Base-by-base conservation (phyloP, 768 basidiomycete genomes). In the Neoboletus magnificus region DNA sequence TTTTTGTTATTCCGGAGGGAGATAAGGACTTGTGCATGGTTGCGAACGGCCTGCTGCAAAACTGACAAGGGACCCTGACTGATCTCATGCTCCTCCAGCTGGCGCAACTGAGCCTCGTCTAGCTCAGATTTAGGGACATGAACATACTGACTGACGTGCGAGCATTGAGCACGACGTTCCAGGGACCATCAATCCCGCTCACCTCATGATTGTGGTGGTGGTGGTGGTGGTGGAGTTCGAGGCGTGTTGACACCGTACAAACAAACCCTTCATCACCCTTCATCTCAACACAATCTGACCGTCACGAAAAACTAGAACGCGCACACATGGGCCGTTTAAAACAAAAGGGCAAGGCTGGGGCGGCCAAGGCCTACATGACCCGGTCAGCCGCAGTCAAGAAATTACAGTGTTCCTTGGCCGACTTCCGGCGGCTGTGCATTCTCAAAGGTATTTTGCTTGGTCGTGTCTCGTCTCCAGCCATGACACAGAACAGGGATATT, bases 1-100 rank as follows among this genome's bases (percentile, higher is more conserved):
- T 99, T 99, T 79, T 96, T 98, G 82, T 98, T 98, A 78, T 98
- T 99, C 65, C 97, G 81, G 54, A 99, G 79, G 20, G 94, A 95
- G 67, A 99, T 95, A 60, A 99, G 85, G 61, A 99, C 91, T 77
- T 99, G 97, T 13, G 95, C 87, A 74, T 97, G 93, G 73, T 98
- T 96, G 73, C 97, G 83, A 63, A 99, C 97, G 32, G 95, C 91
- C 73, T 97, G 94, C 73, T 99, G 97, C 50, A 97, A 80, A 48
- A 97, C 94, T 39, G 93, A 95, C 71, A 97, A 74, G 23, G 94
- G 94, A n/a, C 93, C 95, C 74, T 98, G 95, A 55, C 91, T 93
- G 74, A 98, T 97, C 76, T 98, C 94, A 70, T 97, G 94, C 73
- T 99, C 97, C 74, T 98, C 96, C 57, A 99, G 79, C 66, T 93